Evolutionary conservation across 345 rosid genomes (phyloP).

Genomic region (Salix arbutifolia): DNA sequence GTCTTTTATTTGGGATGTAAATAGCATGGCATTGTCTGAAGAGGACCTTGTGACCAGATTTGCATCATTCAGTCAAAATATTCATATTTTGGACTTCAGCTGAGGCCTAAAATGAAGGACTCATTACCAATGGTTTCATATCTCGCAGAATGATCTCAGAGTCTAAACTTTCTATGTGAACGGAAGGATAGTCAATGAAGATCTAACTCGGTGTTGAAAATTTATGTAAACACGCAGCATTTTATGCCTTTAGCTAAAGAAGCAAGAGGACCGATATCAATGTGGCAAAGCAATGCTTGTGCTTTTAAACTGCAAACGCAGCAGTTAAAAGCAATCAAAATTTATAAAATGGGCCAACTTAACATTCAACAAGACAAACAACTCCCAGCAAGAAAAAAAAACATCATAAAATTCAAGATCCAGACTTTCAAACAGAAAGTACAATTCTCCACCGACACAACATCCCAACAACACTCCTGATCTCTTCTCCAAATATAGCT

Average conservation of each 20-base stretch:
- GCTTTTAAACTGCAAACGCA: background rate
- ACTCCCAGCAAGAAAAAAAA: background rate
- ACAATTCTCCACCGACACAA: background rate
- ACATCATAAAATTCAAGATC: background rate
- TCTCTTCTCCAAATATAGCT: background rate
- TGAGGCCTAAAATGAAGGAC: background rate
- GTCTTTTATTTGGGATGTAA: background rate
- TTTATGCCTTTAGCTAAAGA: background rate
- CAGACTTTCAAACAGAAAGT: background rate
- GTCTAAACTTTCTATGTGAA: background rate
- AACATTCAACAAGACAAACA: background rate
- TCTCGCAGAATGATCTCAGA: background rate
- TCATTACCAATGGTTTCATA: background rate
- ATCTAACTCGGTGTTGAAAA: background rate
- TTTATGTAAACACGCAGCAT: background rate
- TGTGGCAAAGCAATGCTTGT: too few species aligned
- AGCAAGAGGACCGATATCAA: background rate
- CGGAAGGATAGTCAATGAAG: background rate
- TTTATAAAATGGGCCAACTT: background rate
- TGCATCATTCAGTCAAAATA: background rate
- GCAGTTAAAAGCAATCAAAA: background rate
- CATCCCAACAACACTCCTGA: background rate
- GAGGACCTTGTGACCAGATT: conserved; percentile 14
- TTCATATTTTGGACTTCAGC: background rate
- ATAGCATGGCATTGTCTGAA: background rate